These are phyloP conservation scores for Phytophthora multivora DNA, from an alignment of 352 stramenopile genomes.

Conservation along the genomic window DNA sequence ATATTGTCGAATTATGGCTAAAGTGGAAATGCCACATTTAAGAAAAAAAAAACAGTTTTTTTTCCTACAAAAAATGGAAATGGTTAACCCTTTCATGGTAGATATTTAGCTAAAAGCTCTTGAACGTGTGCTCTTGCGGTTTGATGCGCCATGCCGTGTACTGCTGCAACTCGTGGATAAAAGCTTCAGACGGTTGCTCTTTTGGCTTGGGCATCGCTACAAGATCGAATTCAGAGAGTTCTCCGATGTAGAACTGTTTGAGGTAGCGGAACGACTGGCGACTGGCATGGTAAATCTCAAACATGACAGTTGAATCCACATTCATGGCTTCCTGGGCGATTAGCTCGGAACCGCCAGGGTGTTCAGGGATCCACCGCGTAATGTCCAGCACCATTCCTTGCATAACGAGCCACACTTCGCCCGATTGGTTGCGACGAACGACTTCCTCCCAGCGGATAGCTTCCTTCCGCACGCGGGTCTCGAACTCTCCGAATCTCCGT, in stretches of 20 bases:
- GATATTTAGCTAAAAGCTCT: conserved; percentile 67
- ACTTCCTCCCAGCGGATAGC: conserved; percentile 86
- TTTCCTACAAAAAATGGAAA: too few relatives aligned
- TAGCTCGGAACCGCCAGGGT: conserved; percentile 83
- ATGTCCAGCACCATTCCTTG: conserved; percentile 91
- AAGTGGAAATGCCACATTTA: conserved; percentile 19
- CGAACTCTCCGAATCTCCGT: conserved; percentile 75
- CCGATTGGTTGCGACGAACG: conserved; percentile 65
- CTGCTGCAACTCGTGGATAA: conserved; percentile 79
- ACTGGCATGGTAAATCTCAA: conserved; percentile 92
- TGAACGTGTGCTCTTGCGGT: conserved; percentile 65
- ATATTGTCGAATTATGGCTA: conserved; percentile 28
- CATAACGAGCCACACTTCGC: conserved; percentile 88
- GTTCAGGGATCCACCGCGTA: conserved; percentile 87
- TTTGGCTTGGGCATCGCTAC: conserved; percentile 50
- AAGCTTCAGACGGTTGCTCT: conserved; percentile 61
- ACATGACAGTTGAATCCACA: conserved; percentile 89
- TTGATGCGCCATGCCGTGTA: conserved; percentile 84
- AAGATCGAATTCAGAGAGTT: conserved; percentile 72
- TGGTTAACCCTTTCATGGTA: too few relatives aligned
- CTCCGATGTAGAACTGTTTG: conserved; percentile 92
- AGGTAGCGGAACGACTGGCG: conserved; percentile 92
- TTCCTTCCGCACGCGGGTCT: conserved; percentile 80
- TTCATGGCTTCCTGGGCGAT: conserved; percentile 89
- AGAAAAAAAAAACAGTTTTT: neutral